phyloP scores from a whole-genome alignment of 169 alveolate genomes.

The Babesia microti region DNA sequence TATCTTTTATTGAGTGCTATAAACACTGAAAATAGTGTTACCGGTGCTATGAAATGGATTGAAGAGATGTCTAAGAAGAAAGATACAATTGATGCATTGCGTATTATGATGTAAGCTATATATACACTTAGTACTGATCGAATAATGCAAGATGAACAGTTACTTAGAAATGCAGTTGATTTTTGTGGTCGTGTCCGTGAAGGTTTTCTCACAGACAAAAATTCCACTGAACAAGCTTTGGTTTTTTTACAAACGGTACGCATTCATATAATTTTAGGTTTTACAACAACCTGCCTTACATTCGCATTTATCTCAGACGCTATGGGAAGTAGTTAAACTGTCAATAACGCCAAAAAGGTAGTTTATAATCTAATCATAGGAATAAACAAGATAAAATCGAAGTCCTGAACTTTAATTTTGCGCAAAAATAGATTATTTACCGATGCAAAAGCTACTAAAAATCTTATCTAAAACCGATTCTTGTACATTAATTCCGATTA shows the following conservation, averaged over 20 bases:
- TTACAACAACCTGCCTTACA: neutral
- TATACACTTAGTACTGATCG: neutral
- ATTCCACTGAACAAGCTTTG: neutral
- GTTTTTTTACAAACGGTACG: constrained; percentile 1
- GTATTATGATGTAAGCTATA: neutral
- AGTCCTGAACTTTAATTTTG: too few relatives aligned
- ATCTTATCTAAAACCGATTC: constrained; percentile 26
- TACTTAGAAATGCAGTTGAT: neutral
- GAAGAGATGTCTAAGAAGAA: constrained; percentile 13
- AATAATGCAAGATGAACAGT: constrained; percentile 2
- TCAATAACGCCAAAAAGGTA: constrained; percentile 1
- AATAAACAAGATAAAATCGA: too few relatives aligned
- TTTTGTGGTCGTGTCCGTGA: constrained; percentile 1
- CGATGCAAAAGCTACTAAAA: constrained; percentile 35
- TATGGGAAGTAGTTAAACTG: constrained; percentile 4
- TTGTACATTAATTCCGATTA: constrained; percentile 31
- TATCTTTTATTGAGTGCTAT: constrained; percentile 20
- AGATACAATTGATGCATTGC: constrained; percentile 9
- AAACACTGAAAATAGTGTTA: constrained; percentile 21
- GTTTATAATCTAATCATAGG: too few relatives aligned
- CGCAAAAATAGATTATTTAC: constrained; percentile 22
- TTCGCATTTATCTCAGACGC: constrained; percentile 1
- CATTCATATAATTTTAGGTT: too few relatives aligned
- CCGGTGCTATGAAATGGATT: constrained; percentile 31
- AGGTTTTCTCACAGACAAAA: neutral